These are phyloP conservation scores for Parafenestella ontariensis DNA, from an alignment of 2,329 filamentous ascomycete species.

Conservation along the genomic window DNA sequence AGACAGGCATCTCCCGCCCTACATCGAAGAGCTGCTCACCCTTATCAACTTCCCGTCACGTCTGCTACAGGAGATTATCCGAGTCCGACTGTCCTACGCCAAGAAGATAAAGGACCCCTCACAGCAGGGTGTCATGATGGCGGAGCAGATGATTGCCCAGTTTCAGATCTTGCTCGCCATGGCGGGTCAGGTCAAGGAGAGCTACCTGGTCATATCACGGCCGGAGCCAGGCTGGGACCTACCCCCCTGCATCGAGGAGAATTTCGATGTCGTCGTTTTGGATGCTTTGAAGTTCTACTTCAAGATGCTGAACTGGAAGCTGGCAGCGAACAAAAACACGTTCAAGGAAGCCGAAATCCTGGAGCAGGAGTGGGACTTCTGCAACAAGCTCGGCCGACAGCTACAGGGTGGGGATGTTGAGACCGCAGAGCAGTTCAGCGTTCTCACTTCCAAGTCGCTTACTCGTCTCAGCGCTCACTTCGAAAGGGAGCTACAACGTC, in stretches of 20 bases:
- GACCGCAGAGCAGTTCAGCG: slow-evolving; percentile 95
- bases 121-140: slow-evolving; percentile 90
- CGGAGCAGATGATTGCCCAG: slow-evolving; percentile 96
- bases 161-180: slow-evolving; percentile 93
- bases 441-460: slow-evolving; percentile 90
- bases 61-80: slow-evolving; percentile 95
- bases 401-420: slow-evolving; percentile 95
- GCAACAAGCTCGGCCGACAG: slow-evolving; percentile 88
- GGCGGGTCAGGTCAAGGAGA: slow-evolving; percentile 89
- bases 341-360: slow-evolving; percentile 98
- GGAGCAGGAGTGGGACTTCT: slow-evolving; percentile 98
- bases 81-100: slow-evolving; percentile 87
- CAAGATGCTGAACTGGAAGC: slow-evolving; percentile 97
- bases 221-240: slow-evolving; percentile 94
- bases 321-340: slow-evolving; percentile 96
- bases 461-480: slow-evolving; percentile 89
- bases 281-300: slow-evolving; percentile 98
- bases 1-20: slow-evolving; percentile 89
- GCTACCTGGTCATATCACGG: slow-evolving; percentile 82
- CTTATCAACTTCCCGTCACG: slow-evolving; percentile 97
- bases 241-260: slow-evolving; percentile 94
- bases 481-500: slow-evolving; percentile 85
- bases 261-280: slow-evolving; percentile 89
- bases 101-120: slow-evolving; percentile 95
- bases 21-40: slow-evolving; percentile 94